A percentile compares a stretch with the other conserved stretches of the same genome.
Conservation (phyloP, 345 rosid genomes). For the Citrus sinensis region DNA sequence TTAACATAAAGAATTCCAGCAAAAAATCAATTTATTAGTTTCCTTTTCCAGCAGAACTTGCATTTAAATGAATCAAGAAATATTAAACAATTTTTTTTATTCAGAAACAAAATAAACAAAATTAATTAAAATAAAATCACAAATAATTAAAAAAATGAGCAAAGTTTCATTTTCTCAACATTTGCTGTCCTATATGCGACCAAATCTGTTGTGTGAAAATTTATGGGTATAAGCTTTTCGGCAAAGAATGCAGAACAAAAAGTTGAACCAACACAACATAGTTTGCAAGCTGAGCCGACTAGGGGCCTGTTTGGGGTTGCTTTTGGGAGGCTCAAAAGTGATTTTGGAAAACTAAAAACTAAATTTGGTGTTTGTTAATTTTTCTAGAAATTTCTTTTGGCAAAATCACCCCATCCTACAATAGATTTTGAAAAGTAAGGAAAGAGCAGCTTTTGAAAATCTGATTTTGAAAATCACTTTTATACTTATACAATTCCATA, state of each 20-base stretch:
- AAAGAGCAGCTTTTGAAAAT: too few relatives aligned
- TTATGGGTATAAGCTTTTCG: background rate
- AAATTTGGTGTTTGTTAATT: too few relatives aligned
- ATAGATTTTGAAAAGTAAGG: too few relatives aligned
- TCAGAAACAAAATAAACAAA: background rate
- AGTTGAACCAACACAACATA: background rate
- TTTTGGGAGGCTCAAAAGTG: too few relatives aligned
- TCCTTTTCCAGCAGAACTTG: background rate
- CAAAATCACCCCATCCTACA: too few relatives aligned
- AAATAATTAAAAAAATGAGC: background rate
- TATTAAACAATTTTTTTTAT: background rate
- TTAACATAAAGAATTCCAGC: background rate
- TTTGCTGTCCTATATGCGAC: background rate
- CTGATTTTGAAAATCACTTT: too few relatives aligned
- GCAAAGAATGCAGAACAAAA: background rate
- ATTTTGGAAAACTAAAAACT: too few relatives aligned
- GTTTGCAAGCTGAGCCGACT: background rate
- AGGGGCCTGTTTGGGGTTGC: too few relatives aligned
- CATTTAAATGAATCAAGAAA: constrained; percentile 1
- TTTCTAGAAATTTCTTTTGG: too few relatives aligned
- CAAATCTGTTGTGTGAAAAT: background rate
- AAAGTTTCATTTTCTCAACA: background rate
- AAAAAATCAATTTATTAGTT: background rate
- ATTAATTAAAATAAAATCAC: background rate
- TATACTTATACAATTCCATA: too few relatives aligned